These are phyloP conservation scores for Thalassia testudinum DNA, from an alignment of 116 monocot species.

Conservation along the genomic window DNA sequence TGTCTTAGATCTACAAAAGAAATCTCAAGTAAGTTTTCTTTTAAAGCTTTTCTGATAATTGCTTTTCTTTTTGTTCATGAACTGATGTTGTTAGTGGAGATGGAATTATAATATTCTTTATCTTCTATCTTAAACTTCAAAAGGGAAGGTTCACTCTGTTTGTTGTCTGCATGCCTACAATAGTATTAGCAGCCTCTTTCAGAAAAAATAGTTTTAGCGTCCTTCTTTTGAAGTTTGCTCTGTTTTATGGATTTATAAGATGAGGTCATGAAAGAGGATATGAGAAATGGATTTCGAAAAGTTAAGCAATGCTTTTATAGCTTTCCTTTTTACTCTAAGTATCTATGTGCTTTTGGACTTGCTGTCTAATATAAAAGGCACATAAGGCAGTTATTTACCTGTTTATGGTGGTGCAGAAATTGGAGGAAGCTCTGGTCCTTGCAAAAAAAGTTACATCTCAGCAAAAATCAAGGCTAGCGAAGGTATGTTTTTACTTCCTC, in stretches of 20 bases:
- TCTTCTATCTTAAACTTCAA: no score
- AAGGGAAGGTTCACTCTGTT: no score
- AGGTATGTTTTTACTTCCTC: slow-evolving; percentile 22
- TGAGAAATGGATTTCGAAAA: no score
- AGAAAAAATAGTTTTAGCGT: no score
- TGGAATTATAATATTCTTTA: no score
- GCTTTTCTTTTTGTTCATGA: background rate
- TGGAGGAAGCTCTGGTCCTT: slow-evolving; percentile 52
- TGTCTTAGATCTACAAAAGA: slow-evolving; percentile 55
- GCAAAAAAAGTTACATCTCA: slow-evolving; percentile 58
- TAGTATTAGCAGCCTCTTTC: no score
- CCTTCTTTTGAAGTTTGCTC: no score
- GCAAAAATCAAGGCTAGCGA: slow-evolving; percentile 32
- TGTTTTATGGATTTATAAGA: no score
- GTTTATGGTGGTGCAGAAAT: slow-evolving; percentile 40
- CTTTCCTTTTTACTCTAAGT: background rate
- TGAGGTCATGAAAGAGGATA: no score
- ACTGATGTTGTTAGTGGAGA: no score
- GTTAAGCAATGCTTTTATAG: no score
- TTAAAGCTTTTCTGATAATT: background rate
- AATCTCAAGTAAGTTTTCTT: slow-evolving; percentile 31
- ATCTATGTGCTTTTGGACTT: background rate
- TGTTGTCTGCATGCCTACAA: no score
- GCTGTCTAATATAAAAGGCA: background rate
- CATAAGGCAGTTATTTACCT: background rate